phyloP scores from a whole-genome alignment of 495 filamentous ascomycete species.

The Neurospora sp. region DNA sequence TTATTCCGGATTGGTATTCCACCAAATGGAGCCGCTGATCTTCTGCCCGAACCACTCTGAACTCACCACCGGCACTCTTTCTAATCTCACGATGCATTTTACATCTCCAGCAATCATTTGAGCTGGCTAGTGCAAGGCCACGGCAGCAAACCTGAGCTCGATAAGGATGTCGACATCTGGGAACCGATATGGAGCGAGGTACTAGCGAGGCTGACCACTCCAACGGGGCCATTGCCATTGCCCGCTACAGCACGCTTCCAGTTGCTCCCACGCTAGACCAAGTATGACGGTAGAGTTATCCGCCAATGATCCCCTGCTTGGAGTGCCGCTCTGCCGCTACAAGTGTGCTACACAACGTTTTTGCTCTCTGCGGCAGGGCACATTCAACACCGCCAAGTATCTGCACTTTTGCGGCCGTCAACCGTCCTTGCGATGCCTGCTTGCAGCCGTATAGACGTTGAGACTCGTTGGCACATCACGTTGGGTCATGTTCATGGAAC shows the following conservation, averaged over 20 bases:
- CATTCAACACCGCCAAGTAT: not conserved
- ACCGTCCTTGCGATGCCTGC: not conserved
- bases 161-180: not conserved
- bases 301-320: not conserved
- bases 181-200: not conserved
- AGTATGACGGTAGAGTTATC: not conserved
- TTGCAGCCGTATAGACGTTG: not conserved
- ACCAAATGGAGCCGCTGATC: not conserved
- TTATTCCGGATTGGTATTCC: not conserved
- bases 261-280: not conserved
- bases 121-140: not conserved
- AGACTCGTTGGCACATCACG: slow-evolving; percentile 1
- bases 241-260: not conserved
- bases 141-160: not conserved
- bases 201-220: not conserved
- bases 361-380: not conserved
- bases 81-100: not conserved
- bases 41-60: not conserved
- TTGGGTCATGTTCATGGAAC: not conserved
- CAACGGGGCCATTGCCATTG: not conserved
- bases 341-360: not conserved
- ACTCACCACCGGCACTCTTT: not conserved
- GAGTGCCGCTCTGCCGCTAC: not conserved
- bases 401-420: not conserved
- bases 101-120: not conserved